Base-by-base conservation (phyloP, 2,329 filamentous ascomycete species). In the Raffaelea ambrosiae region DNA sequence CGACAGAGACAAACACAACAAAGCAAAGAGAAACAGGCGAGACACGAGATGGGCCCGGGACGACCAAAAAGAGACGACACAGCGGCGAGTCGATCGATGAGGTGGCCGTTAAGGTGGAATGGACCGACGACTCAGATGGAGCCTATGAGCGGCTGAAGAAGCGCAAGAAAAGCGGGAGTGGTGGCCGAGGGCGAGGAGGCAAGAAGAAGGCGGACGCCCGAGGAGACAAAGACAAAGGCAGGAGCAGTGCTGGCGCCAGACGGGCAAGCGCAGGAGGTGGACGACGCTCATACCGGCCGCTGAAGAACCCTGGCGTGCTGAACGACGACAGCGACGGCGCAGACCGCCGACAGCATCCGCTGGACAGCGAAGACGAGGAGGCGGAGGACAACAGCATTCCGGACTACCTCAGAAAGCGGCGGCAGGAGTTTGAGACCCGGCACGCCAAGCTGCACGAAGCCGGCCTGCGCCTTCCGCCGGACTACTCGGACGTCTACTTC, bases 401-500 rank as follows among this genome's bases (percentile, higher is more conserved):
- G 0, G 79, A 84, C 19, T 91, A 95, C 60, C 62, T 95, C 23
- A 73, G 76, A 53, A 66, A 76, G 20, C 77, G 91, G n/a, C 76
- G 84, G 21, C 69, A 64, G n/a, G 66, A 73, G 20, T 90, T 95
- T 58, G 84, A 93, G 47, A 67, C 73, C 41, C 70, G 74, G n/a
- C 69, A 68, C 42, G 71, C 79, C 33, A 63, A 63, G 23, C 66
- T 89, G 42, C 78, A 81, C 49, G 77, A 84, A 48, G 78, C 77
- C 5, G 88, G 85, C 0, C 68, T 96, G 40, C 82, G 78, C 52
- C 63, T 94, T 2, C 88, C 93, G 0, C 93, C 93, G 0, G 76
- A 79, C 43, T 95, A 85, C 59, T 76, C 82, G 1, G 81, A 83
- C 43, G 72, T 96, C 16, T 73, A 85, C 10, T 90, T 95, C 54